Evolutionary conservation across 164 flowering plant genomes (phyloP).

Genomic region (Nelumbo lutea): DNA sequence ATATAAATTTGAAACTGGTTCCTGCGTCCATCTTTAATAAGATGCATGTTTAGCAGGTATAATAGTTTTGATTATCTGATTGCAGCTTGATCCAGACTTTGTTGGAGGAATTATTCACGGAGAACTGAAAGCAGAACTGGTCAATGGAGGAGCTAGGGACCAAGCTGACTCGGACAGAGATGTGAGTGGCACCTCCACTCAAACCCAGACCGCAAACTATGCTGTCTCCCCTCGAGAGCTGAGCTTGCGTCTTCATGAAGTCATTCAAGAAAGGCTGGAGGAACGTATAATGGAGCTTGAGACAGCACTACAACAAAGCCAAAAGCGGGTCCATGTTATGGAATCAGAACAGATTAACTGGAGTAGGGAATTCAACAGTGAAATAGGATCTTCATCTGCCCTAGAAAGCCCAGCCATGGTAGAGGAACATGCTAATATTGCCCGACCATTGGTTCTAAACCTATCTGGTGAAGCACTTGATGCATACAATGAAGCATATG

Average conservation of each 20-base stretch:
- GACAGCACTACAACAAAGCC: conserved; percentile 54
- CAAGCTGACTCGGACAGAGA: conserved; percentile 33
- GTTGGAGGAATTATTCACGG: conserved; percentile 47
- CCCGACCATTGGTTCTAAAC: conserved; percentile 43
- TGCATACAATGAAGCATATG: conserved; percentile 58
- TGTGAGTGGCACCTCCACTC: conserved; percentile 29
- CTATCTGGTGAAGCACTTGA: conserved; percentile 59
- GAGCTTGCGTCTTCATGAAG: conserved; percentile 70
- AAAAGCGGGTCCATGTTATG: conserved; percentile 33
- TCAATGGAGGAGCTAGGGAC: conserved; percentile 17
- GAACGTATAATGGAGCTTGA: conserved; percentile 72
- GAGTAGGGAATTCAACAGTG: conserved; percentile 23
- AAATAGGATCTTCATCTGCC: conserved; percentile 20
- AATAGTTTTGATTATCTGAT: conserved; percentile 1
- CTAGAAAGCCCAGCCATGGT: conserved; percentile 23
- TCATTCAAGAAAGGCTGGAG: conserved; percentile 71
- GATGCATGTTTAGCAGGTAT: neutral
- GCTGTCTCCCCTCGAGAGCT: conserved; percentile 78
- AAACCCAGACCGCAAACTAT: conserved; percentile 31
- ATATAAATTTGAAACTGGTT: neutral
- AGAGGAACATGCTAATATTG: conserved; percentile 14
- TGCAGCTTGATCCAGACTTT: conserved; percentile 63
- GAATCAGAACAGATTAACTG: conserved; percentile 30
- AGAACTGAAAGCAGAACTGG: conserved; percentile 47
- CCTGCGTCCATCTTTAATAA: neutral